Evolutionary conservation across 1,139 yeast genomes (phyloP).

Genomic region (Taphrina pruni): DNA sequence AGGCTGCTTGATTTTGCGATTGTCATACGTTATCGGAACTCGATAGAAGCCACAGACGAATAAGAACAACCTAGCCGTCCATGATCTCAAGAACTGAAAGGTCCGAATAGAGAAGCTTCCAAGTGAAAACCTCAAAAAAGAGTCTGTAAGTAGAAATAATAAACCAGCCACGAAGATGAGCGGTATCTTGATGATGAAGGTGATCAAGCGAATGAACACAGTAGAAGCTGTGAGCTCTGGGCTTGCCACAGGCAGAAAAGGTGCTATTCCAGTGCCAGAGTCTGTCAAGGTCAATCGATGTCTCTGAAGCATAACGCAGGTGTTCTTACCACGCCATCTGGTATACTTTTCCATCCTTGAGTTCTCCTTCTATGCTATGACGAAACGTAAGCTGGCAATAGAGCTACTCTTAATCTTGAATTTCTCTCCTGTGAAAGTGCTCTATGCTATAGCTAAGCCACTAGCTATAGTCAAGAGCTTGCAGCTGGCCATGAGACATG

Average conservation of each 20-base stretch:
- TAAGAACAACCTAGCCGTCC: constrained; percentile 23
- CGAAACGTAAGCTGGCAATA: no score
- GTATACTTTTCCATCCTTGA: constrained; percentile 31
- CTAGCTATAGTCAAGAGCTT: no score
- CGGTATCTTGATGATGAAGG: constrained; percentile 29
- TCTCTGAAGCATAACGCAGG: no score
- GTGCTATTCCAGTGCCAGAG: constrained; percentile 39
- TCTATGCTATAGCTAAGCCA: no score
- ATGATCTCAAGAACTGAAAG: constrained; percentile 14
- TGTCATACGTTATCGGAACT: constrained; percentile 24
- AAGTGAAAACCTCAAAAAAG: constrained; percentile 25
- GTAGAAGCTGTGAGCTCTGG: constrained; percentile 28
- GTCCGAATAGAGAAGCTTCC: constrained; percentile 21
- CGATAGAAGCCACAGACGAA: constrained; percentile 24
- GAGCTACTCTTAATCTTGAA: no score
- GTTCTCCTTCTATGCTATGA: not conserved
- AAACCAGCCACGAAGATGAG: constrained; percentile 9
- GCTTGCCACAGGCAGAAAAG: constrained; percentile 33
- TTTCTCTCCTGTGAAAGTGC: no score
- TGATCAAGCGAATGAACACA: constrained; percentile 9
- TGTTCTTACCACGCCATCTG: constrained; percentile 31
- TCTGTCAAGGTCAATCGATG: not conserved
- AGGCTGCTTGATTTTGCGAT: constrained; percentile 14
- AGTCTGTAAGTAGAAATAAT: constrained; percentile 23
- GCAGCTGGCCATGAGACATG: no score